These are phyloP conservation scores for Beauveria brongniartii DNA, from an alignment of 2,329 filamentous ascomycete species.

Conservation along the genomic window DNA sequence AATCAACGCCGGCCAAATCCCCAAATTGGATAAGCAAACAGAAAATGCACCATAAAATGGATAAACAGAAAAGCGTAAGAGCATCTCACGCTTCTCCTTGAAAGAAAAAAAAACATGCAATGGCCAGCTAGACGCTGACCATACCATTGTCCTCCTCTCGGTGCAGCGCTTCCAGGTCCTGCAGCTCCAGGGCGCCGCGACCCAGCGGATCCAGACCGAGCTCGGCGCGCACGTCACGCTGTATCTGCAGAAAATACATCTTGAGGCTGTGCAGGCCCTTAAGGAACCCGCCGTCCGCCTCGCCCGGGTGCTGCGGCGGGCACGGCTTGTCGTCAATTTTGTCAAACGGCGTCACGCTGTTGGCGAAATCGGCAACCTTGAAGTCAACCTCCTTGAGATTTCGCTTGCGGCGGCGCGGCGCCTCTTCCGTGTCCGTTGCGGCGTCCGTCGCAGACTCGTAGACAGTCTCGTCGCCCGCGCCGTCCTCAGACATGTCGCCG, in stretches of 20 bases:
- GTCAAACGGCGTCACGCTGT: slow-evolving; percentile 87
- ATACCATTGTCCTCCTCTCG: slow-evolving; percentile 26
- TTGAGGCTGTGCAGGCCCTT: slow-evolving; percentile 72
- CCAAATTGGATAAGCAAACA: slow-evolving; percentile 10
- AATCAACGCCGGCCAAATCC: background rate
- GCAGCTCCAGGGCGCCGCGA: slow-evolving; percentile 16
- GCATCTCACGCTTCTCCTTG: background rate
- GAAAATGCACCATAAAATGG: background rate
- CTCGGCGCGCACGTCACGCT: slow-evolving; percentile 60
- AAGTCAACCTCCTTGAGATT: slow-evolving; percentile 66
- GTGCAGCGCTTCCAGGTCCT: slow-evolving; percentile 18
- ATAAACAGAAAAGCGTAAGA: background rate
- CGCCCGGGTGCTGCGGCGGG: slow-evolving; percentile 71
- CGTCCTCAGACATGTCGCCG: slow-evolving; percentile 56
- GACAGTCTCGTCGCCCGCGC: slow-evolving; percentile 38
- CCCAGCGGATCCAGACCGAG: slow-evolving; percentile 37
- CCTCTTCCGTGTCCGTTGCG: slow-evolving; percentile 50
- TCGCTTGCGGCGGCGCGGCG: slow-evolving; percentile 36
- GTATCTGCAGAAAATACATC: slow-evolving; percentile 80
- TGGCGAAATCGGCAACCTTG: slow-evolving; percentile 98
- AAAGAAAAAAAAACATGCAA: background rate
- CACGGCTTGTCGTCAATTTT: slow-evolving; percentile 55
- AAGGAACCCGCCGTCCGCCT: slow-evolving; percentile 83
- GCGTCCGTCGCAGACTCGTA: slow-evolving; percentile 52
- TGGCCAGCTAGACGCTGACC: slow-evolving; percentile 22